Conservation (phyloP, 495 filamentous ascomycete species). For the Xylaria intraflava region DNA sequence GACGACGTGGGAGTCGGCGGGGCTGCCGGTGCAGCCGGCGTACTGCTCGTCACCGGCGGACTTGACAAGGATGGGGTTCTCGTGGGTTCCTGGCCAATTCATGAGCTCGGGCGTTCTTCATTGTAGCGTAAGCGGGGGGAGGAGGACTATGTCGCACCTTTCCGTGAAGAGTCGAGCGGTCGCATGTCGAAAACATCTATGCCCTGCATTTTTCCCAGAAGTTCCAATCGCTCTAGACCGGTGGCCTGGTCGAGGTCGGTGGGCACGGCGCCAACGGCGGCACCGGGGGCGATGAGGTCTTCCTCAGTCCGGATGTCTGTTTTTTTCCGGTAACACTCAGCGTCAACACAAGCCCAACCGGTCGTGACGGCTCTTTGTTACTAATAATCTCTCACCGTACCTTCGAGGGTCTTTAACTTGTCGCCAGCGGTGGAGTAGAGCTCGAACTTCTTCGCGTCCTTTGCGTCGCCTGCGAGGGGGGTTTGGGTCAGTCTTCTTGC, state of each 20-base stretch:
- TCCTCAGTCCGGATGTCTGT: slow-evolving; percentile 75
- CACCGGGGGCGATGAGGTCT: slow-evolving; percentile 81
- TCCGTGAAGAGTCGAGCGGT: slow-evolving; percentile 83
- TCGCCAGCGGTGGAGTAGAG: slow-evolving; percentile 10
- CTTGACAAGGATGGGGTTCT: slow-evolving; percentile 82
- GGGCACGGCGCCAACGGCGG: slow-evolving; percentile 72
- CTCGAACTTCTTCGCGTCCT: slow-evolving; percentile 27
- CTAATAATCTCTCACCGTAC: slow-evolving; percentile 8
- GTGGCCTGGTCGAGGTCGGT: slow-evolving; percentile 92
- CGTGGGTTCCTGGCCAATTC: slow-evolving; percentile 62
- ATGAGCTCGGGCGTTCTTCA: slow-evolving; percentile 9
- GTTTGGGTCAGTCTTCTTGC: slow-evolving; percentile 9
- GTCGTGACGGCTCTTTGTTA: neutral
- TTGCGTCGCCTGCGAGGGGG: slow-evolving; percentile 11
- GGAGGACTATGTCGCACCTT: slow-evolving; percentile 58
- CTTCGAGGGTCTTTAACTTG: slow-evolving; percentile 24
- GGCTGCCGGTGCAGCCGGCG: slow-evolving; percentile 89
- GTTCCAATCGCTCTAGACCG: slow-evolving; percentile 95
- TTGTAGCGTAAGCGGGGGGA: neutral
- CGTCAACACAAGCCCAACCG: slow-evolving; percentile 5
- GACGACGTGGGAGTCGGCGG: slow-evolving; percentile 83
- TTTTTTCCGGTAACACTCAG: neutral
- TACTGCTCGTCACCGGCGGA: slow-evolving; percentile 94
- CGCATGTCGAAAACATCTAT: slow-evolving; percentile 98
- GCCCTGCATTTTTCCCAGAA: slow-evolving; percentile 98